Percentiles rank a stretch among this genome's conserved stretches.
Evolutionary conservation across 2,329 filamentous ascomycete species (phyloP).

Genomic region (Onygenales sp.): DNA sequence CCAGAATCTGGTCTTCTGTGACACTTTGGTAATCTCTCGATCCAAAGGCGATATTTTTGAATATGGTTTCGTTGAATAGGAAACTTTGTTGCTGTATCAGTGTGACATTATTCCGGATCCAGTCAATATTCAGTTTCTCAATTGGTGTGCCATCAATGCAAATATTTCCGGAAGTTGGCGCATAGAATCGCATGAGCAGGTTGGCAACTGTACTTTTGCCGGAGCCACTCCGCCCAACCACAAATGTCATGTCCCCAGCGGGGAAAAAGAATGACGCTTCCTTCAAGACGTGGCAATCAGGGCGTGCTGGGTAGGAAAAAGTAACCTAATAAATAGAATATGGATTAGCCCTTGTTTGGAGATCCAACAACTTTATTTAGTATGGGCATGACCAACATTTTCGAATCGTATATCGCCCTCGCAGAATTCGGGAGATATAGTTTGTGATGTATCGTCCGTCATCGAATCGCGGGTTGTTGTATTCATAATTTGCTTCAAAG

Average conservation of each 20-base stretch:
- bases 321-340: conserved; percentile 47
- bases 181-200: conserved; percentile 69
- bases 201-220: conserved; percentile 86
- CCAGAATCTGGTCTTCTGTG: conserved; percentile 46
- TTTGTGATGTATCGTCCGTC: conserved; percentile 21
- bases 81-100: conserved; percentile 74
- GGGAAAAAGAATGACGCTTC: conserved; percentile 60
- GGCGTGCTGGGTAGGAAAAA: conserved; percentile 71
- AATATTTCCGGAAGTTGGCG: conserved; percentile 55
- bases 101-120: conserved; percentile 69
- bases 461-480: conserved; percentile 14
- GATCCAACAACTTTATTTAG: too few relatives aligned
- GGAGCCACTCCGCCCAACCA: conserved; percentile 79
- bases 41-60: conserved; percentile 69
- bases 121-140: conserved; percentile 53
- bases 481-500: conserved; percentile 43
- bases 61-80: conserved; percentile 72
- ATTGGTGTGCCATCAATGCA: conserved; percentile 57
- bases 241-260: conserved; percentile 63
- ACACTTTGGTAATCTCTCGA: conserved; percentile 41
- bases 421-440: conserved; percentile 35
- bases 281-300: conserved; percentile 49
- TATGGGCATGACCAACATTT: conserved; percentile 40
- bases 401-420: conserved; percentile 60
- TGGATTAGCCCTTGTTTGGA: not conserved